A percentile compares a stretch with the other conserved stretches of the same genome.
These are phyloP conservation scores for Eragrostis curvula DNA, from an alignment of 176 grass and related monocot species.

Conservation along the genomic window DNA sequence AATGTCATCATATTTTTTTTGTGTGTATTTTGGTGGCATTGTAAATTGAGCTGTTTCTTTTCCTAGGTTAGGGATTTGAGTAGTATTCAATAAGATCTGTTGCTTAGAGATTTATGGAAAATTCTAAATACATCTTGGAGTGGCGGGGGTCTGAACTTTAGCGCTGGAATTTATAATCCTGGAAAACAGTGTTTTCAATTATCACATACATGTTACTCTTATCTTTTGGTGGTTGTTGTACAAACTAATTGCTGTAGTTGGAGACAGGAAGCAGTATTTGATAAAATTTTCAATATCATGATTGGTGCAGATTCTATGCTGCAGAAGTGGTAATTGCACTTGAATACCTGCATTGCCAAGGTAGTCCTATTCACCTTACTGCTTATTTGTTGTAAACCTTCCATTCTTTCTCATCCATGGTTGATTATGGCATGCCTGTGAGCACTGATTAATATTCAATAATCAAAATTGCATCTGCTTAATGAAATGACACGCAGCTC, in stretches of 20 bases:
- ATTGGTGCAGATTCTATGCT: conserved; percentile 76
- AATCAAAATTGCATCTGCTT: neutral
- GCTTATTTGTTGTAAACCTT: neutral
- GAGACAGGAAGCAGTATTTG: neutral
- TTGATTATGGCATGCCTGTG: neutral
- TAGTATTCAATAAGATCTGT: neutral
- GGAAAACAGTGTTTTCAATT: neutral
- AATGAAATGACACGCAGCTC: too few relatives aligned
- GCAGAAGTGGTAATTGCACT: conserved; percentile 90
- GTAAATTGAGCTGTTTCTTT: too few relatives aligned
- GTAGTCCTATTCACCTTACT: conserved; percentile 35
- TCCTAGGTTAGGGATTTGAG: neutral
- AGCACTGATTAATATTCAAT: conserved; percentile 11
- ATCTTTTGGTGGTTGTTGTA: neutral
- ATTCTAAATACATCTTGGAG: neutral
- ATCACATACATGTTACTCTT: neutral
- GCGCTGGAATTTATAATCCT: neutral
- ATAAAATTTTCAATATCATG: conserved; percentile 27
- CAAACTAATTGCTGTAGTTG: neutral
- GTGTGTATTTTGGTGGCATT: neutral
- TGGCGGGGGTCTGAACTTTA: neutral
- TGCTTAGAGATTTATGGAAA: neutral
- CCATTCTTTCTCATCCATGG: neutral
- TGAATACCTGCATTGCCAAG: conserved; percentile 97
- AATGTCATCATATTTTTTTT: neutral